Conservation (phyloP, 1,284 basidiomycete genomes). For the Marasmius tenuissimus region DNA sequence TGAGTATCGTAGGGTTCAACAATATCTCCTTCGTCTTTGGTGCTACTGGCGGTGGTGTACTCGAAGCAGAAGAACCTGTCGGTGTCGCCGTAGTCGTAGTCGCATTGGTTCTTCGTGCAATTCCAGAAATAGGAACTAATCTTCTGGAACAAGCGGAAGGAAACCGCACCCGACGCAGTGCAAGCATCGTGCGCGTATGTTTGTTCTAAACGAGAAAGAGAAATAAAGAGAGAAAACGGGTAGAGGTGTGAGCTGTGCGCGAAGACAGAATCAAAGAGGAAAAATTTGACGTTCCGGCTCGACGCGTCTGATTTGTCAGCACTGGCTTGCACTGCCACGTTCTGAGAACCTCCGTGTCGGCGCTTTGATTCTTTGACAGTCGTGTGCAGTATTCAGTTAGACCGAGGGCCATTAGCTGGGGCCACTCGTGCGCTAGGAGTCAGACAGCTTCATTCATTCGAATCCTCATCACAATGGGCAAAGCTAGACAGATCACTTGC, state of each 20-base stretch:
- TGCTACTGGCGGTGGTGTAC: background rate
- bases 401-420: too few species aligned
- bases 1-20: background rate
- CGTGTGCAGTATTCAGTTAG: too few species aligned
- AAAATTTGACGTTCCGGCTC: background rate
- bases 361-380: background rate
- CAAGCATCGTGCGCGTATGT: background rate
- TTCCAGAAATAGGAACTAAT: background rate
- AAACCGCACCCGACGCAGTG: background rate
- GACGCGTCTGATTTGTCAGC: background rate
- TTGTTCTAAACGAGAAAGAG: background rate
- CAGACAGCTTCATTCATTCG: too few species aligned
- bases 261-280: background rate
- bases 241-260: too few species aligned
- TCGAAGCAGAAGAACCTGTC: background rate
- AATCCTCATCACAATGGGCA: too few species aligned
- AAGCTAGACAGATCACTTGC: too few species aligned
- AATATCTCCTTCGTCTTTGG: background rate
- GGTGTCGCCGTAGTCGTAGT: background rate
- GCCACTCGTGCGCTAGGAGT: too few species aligned
- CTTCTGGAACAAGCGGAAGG: background rate
- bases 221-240: background rate
- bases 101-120: background rate
- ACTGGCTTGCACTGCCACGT: background rate
- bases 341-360: background rate